Conservation (phyloP, 2,329 filamentous ascomycete species). For the Sporothrix inflata region DNA sequence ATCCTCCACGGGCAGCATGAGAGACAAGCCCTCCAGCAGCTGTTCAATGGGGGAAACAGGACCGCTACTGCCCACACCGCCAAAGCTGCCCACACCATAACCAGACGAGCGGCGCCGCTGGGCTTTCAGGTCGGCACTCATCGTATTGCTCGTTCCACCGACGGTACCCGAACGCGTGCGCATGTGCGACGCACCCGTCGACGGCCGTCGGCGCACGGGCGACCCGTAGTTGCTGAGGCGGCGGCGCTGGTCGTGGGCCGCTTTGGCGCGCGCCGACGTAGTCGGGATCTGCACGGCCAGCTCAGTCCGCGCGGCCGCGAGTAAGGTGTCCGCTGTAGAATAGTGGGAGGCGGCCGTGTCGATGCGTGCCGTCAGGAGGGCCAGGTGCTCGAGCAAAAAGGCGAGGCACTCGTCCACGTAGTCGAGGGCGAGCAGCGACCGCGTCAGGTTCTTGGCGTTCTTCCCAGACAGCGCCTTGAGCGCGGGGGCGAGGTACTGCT, state of each 20-base stretch:
- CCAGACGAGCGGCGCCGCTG: slow-evolving; percentile 45
- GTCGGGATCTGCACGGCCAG: slow-evolving; percentile 40
- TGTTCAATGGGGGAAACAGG: slow-evolving; percentile 50
- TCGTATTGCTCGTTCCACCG: slow-evolving; percentile 7
- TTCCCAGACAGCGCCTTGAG: slow-evolving; percentile 50
- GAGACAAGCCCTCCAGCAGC: slow-evolving; percentile 53
- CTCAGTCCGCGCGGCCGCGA: slow-evolving; percentile 51
- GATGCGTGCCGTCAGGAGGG: slow-evolving; percentile 47
- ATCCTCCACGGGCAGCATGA: slow-evolving; percentile 47
- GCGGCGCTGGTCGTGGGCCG: slow-evolving; percentile 25
- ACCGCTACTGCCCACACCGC: slow-evolving; percentile 39
- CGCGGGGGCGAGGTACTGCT: slow-evolving; percentile 67
- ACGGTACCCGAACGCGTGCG: slow-evolving; percentile 40
- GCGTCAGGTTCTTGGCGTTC: slow-evolving; percentile 49
- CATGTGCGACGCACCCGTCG: slow-evolving; percentile 41
- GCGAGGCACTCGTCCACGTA: slow-evolving; percentile 60
- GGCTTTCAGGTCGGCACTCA: slow-evolving; percentile 1
- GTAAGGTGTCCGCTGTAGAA: slow-evolving; percentile 44
- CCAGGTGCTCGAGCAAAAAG: slow-evolving; percentile 54
- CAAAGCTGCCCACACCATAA: slow-evolving; percentile 24
- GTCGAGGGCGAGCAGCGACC: slow-evolving; percentile 51
- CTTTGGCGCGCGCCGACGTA: slow-evolving; percentile 2
- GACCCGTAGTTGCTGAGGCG: slow-evolving; percentile 39
- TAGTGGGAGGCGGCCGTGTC: slow-evolving; percentile 54
- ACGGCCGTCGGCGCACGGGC: slow-evolving; percentile 40